A percentile compares a stretch with the other conserved stretches of the same genome.
Evolutionary conservation across 306 rosid species (phyloP).

Genomic region (Pyrus betulifolia): DNA sequence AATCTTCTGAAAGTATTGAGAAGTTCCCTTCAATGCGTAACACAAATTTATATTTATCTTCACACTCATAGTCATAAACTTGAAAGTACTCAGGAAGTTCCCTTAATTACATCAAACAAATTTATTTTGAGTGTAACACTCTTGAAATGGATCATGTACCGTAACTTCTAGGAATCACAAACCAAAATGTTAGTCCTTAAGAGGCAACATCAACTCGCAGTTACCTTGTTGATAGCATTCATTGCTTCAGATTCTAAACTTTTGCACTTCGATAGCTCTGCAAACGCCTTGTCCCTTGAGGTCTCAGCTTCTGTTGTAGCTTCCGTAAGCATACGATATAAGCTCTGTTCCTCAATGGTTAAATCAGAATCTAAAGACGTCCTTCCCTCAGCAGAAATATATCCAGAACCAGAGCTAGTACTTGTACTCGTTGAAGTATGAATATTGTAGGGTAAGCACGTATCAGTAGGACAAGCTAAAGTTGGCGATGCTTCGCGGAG

Average conservation of each 20-base stretch:
- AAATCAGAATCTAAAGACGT: slow-evolving; percentile 26
- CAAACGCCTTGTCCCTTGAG: slow-evolving; percentile 29
- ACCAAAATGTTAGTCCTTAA: background rate
- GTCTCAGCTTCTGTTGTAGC: slow-evolving; percentile 42
- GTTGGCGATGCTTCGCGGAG: slow-evolving; percentile 22
- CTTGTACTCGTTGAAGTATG: slow-evolving; percentile 12
- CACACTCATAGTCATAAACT: background rate
- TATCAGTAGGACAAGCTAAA: slow-evolving; percentile 16
- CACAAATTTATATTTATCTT: background rate
- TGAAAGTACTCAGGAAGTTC: background rate
- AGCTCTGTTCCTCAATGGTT: slow-evolving; percentile 38
- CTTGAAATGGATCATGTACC: background rate
- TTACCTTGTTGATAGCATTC: slow-evolving; percentile 59
- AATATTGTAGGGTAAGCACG: slow-evolving; percentile 8
- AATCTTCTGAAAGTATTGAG: background rate
- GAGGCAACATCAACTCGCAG: background rate
- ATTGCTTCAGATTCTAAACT: slow-evolving; percentile 53
- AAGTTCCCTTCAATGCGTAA: background rate
- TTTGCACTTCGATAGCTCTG: slow-evolving; percentile 31
- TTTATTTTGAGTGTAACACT: background rate
- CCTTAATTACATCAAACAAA: background rate
- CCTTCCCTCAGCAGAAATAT: slow-evolving; percentile 31
- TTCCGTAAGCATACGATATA: slow-evolving; percentile 36
- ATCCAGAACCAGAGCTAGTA: slow-evolving; percentile 34
- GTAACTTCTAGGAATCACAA: background rate